Percentiles rank a stretch among this genome's conserved stretches.
Conservation (phyloP, 2,329 filamentous ascomycete genomes). For the Cladosporium sp. region DNA sequence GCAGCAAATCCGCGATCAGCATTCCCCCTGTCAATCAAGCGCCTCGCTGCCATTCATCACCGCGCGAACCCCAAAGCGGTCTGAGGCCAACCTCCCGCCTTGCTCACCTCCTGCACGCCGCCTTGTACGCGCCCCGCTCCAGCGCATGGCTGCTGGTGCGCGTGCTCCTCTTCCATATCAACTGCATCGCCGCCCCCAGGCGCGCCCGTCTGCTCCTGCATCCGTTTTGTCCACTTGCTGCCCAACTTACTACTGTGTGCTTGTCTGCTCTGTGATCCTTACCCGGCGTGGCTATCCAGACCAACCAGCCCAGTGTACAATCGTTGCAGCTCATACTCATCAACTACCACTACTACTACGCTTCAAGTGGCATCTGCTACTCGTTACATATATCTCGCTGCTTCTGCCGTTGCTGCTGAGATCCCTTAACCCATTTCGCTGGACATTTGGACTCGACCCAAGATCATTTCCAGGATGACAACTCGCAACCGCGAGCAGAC, state of each 20-base stretch:
- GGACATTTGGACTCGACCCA: conserved; percentile 15
- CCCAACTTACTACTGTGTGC: conserved; percentile 21
- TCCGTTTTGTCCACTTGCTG: conserved; percentile 22
- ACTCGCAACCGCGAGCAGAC: conserved; percentile 39
- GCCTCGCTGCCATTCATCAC: conserved; percentile 11
- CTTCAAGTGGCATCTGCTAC: conserved; percentile 12
- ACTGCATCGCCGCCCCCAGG: conserved; percentile 24
- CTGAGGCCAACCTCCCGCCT: conserved; percentile 8
- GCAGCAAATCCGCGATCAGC: conserved; percentile 20
- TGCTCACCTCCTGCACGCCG: conserved; percentile 16
- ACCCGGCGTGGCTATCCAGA: conserved; percentile 19
- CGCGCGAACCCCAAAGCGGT: conserved; percentile 18
- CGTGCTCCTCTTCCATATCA: conserved; percentile 27
- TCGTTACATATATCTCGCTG: conserved; percentile 14
- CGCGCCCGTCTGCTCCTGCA: conserved; percentile 20
- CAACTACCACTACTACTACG: conserved; percentile 1
- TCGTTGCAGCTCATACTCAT: conserved; percentile 11
- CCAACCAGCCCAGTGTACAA: conserved; percentile 7
- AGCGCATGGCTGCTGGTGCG: conserved; percentile 9
- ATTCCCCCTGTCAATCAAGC: conserved; percentile 18
- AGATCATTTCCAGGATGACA: conserved; percentile 37
- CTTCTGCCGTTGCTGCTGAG: conserved; percentile 19
- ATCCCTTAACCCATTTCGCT: neutral
- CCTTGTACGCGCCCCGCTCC: conserved; percentile 13
- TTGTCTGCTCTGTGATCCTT: conserved; percentile 14